Percentiles rank a stretch among this genome's conserved stretches.
phyloP scores from a whole-genome alignment of 2,329 filamentous ascomycete species.

The Aulographum hederae region DNA sequence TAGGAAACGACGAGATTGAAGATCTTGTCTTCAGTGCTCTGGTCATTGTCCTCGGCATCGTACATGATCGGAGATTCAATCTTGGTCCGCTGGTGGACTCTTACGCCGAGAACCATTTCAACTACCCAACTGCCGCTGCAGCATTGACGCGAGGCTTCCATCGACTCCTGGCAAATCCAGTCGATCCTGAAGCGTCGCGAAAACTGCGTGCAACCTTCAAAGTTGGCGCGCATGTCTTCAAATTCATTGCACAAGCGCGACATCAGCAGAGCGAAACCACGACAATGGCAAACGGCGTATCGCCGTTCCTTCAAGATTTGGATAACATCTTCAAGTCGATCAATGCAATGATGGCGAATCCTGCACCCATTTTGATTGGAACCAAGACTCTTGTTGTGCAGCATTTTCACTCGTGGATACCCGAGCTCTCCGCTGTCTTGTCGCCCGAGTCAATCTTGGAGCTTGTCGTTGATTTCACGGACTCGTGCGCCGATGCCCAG shows the following conservation, averaged over 20 bases:
- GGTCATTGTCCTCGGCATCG: conserved; percentile 78
- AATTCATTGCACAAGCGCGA: conserved; percentile 78
- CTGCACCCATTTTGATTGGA: conserved; percentile 69
- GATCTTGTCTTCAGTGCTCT: conserved; percentile 82
- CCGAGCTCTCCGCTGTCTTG: conserved; percentile 63
- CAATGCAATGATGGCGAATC: conserved; percentile 75
- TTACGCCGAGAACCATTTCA: conserved; percentile 76
- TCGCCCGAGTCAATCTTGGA: conserved; percentile 72
- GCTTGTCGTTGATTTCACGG: conserved; percentile 83
- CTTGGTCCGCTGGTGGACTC: conserved; percentile 77
- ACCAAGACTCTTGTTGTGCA: conserved; percentile 92
- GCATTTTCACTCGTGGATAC: conserved; percentile 95
- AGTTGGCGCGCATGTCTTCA: conserved; percentile 79
- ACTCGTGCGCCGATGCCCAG: conserved; percentile 71
- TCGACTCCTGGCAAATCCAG: conserved; percentile 62
- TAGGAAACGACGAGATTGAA: conserved; percentile 83
- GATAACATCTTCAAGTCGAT: conserved; percentile 78
- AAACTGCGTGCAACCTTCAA: conserved; percentile 86
- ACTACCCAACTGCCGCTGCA: conserved; percentile 80
- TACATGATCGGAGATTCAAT: conserved; percentile 87
- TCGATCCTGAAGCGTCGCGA: conserved; percentile 65
- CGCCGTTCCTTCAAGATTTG: conserved; percentile 67
- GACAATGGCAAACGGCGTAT: conserved; percentile 49
- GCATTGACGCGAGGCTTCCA: conserved; percentile 78
- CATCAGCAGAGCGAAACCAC: conserved; percentile 72